These are phyloP conservation scores for Tagetes erecta DNA, from an alignment of 129 eudicot species.

Conservation along the genomic window DNA sequence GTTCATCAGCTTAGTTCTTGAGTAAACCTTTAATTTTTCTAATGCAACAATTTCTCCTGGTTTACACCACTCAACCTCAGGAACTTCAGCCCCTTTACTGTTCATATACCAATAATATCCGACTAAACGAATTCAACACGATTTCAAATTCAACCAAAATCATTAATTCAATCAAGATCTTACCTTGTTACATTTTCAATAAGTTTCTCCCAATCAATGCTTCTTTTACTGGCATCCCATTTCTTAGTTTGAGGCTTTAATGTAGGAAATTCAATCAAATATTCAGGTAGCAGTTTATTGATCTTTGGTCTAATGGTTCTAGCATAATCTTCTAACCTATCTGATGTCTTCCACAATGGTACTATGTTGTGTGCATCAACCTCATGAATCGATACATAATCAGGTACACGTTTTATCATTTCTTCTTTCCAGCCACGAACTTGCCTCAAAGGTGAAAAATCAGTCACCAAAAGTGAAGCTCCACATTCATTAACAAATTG, in stretches of 20 bases:
- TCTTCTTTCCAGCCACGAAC: conserved; percentile 79
- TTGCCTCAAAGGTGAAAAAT: conserved; percentile 84
- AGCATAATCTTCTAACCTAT: conserved; percentile 80
- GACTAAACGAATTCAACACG: not conserved
- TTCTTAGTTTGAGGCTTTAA: conserved; percentile 43
- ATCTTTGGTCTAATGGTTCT: conserved; percentile 84
- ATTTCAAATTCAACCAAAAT: not conserved
- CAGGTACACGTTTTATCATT: conserved; percentile 56
- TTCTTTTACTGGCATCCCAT: conserved; percentile 44
- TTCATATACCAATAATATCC: not conserved
- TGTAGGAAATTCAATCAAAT: conserved; percentile 73
- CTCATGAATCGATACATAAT: conserved; percentile 80
- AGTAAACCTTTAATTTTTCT: conserved; percentile 68
- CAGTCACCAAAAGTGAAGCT: conserved; percentile 92
- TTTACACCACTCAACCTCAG: conserved; percentile 94
- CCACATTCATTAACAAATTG: conserved; percentile 65
- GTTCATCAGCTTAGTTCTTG: conserved; percentile 61
- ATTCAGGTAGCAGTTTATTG: conserved; percentile 66
- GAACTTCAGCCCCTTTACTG: conserved; percentile 81
- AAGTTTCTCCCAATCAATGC: conserved; percentile 69
- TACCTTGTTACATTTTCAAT: conserved; percentile 56
- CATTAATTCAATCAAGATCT: not conserved
- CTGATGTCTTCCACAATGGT: conserved; percentile 84
- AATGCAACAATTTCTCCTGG: conserved; percentile 88
- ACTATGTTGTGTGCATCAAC: conserved; percentile 97